A percentile compares a stretch with the other conserved stretches of the same genome.
These are phyloP conservation scores for Clitopilus passeckerianus DNA, from an alignment of 768 basidiomycete genomes.

Conservation along the genomic window DNA sequence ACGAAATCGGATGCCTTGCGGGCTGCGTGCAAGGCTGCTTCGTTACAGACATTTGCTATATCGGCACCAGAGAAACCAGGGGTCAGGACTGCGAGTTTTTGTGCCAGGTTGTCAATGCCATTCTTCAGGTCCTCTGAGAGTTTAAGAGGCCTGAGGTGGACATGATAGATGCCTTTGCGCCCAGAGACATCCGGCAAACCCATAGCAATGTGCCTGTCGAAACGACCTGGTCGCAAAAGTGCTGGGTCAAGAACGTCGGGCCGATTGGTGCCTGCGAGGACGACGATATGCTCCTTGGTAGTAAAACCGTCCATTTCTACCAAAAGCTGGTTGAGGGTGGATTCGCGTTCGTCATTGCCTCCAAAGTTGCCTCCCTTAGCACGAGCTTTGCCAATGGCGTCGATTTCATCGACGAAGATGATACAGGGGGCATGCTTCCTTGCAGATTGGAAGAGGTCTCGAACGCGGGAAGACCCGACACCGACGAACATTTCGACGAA, in stretches of 20 bases:
- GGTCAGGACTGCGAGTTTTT: slow-evolving; percentile 93
- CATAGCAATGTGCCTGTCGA: slow-evolving; percentile 94
- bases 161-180: slow-evolving; percentile 88
- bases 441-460: slow-evolving; percentile 95
- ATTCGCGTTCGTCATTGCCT: slow-evolving; percentile 97
- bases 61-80: slow-evolving; percentile 99
- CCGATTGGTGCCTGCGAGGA: slow-evolving; percentile 94
- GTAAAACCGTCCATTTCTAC: slow-evolving; percentile 99
- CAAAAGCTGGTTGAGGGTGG: slow-evolving; percentile 93
- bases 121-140: slow-evolving; percentile 51
- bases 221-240: slow-evolving; percentile 94
- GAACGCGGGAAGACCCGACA: slow-evolving; percentile 94
- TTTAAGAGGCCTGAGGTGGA: slow-evolving; percentile 83
- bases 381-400: slow-evolving; percentile 95
- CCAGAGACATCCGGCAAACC: slow-evolving; percentile 94
- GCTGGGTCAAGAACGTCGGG: slow-evolving; percentile 96
- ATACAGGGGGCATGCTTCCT: slow-evolving; percentile 98
- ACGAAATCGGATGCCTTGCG: slow-evolving; percentile 77
- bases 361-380: slow-evolving; percentile 70
- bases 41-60: slow-evolving; percentile 98
- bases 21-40: slow-evolving; percentile 93
- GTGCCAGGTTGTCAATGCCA: slow-evolving; percentile 58
- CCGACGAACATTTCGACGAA: slow-evolving; percentile 99
- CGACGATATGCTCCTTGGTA: slow-evolving; percentile 94
- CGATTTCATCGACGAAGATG: slow-evolving; percentile 99